Conservation (phyloP, 768 basidiomycete genomes). For the Dentipellis sp. region DNA sequence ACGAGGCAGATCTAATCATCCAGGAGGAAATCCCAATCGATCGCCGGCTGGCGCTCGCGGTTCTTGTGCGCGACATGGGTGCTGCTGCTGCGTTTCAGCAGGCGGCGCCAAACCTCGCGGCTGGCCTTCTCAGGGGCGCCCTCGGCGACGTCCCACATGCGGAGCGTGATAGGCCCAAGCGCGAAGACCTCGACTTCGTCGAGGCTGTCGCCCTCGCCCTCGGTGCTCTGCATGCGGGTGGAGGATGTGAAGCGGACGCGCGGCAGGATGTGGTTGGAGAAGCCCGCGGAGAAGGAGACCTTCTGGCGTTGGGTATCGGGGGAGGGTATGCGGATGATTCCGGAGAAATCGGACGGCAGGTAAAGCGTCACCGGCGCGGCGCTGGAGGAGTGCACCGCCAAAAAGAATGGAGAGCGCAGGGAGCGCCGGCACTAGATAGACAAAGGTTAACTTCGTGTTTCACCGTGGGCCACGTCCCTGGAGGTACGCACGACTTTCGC, state of each 20-base stretch:
- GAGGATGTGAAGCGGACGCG: constrained; percentile 23
- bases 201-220: constrained; percentile 16
- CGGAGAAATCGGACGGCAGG: constrained; percentile 74
- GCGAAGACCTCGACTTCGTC: constrained; percentile 61
- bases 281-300: constrained; percentile 54
- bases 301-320: constrained; percentile 19
- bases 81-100: constrained; percentile 49
- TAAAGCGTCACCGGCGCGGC: constrained; percentile 61
- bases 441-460: background rate
- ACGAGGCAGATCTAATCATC: constrained; percentile 41
- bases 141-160: constrained; percentile 73
- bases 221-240: constrained; percentile 12
- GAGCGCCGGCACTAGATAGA: constrained; percentile 19
- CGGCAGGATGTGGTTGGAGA: constrained; percentile 51
- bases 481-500: constrained; percentile 57
- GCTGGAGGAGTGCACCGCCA: constrained; percentile 52
- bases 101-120: constrained; percentile 40
- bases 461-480: background rate
- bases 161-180: constrained; percentile 52
- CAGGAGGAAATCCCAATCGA: constrained; percentile 76
- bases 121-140: constrained; percentile 52
- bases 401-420: constrained; percentile 22
- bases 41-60: constrained; percentile 32
- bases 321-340: constrained; percentile 43
- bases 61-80: constrained; percentile 31